phyloP scores from a whole-genome alignment of 495 filamentous ascomycete genomes.

The Hyaloscypha hepaticicola region DNA sequence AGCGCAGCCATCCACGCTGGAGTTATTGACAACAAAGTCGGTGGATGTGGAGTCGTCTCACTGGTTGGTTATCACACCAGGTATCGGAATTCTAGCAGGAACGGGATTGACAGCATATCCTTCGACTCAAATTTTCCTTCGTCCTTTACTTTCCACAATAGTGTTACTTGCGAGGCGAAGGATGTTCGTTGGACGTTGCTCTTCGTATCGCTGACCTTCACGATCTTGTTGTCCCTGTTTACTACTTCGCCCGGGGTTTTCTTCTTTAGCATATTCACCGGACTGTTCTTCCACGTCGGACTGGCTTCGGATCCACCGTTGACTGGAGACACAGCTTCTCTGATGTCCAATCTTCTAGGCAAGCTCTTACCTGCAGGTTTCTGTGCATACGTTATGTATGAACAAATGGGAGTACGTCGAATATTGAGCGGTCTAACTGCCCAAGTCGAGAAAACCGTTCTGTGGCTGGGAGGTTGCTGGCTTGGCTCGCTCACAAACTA shows the following conservation, averaged over 20 bases:
- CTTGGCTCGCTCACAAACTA: slow-evolving; percentile 80
- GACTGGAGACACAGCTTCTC: slow-evolving; percentile 45
- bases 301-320: slow-evolving; percentile 74
- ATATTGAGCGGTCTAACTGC: slow-evolving; percentile 57
- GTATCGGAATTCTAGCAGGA: slow-evolving; percentile 55
- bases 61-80: slow-evolving; percentile 65
- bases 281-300: slow-evolving; percentile 75
- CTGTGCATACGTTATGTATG: slow-evolving; percentile 70
- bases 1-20: slow-evolving; percentile 79
- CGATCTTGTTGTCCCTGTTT: slow-evolving; percentile 64
- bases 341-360: slow-evolving; percentile 69
- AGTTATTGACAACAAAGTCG: slow-evolving; percentile 61
- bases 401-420: slow-evolving; percentile 57
- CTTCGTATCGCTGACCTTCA: slow-evolving; percentile 68
- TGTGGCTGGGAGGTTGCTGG: slow-evolving; percentile 75
- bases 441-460: slow-evolving; percentile 68
- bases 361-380: slow-evolving; percentile 78
- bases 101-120: slow-evolving; percentile 65
- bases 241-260: slow-evolving; percentile 65
- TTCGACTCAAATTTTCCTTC: slow-evolving; percentile 81
- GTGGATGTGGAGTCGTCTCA: slow-evolving; percentile 74
- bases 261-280: slow-evolving; percentile 70
- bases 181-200: slow-evolving; percentile 76
- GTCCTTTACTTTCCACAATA: slow-evolving; percentile 61
- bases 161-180: slow-evolving; percentile 50